These are phyloP conservation scores for Termitomyces sp. DNA, from an alignment of 768 basidiomycete genomes.

Conservation along the genomic window DNA sequence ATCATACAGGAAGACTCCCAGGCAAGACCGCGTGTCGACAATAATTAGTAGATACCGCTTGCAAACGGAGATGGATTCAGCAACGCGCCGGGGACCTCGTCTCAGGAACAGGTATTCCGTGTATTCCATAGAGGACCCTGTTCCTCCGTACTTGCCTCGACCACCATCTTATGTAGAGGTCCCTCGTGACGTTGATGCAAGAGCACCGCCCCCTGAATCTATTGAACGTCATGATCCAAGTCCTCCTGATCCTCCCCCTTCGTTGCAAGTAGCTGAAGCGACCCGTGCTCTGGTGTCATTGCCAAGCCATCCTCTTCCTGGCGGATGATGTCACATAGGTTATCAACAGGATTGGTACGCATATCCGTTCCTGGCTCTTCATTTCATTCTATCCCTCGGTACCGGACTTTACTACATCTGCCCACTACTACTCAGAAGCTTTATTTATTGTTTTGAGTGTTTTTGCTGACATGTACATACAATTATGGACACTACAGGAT, in stretches of 20 bases:
- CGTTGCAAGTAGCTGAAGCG: not conserved
- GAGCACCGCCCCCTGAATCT: constrained; percentile 8
- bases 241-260: constrained; percentile 11
- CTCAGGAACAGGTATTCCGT: constrained; percentile 21
- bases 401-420: not conserved
- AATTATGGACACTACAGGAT: not conserved
- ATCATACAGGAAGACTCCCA: constrained; percentile 41
- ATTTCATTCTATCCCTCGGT: not conserved
- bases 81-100: constrained; percentile 36
- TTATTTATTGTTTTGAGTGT: not conserved
- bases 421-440: not conserved
- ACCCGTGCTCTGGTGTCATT: not conserved
- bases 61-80: constrained; percentile 48
- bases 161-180: constrained; percentile 41
- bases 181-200: not conserved
- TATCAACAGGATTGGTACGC: not conserved
- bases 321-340: constrained; percentile 1
- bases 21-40: constrained; percentile 40
- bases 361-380: not conserved
- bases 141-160: constrained; percentile 50
- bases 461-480: not conserved
- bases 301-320: constrained; percentile 4
- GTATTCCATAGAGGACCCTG: constrained; percentile 35
- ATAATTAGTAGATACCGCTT: constrained; percentile 42
- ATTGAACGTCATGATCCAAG: constrained; percentile 10